Conservation (phyloP, 257 asterid genomes). For the Apocynum venetum region DNA sequence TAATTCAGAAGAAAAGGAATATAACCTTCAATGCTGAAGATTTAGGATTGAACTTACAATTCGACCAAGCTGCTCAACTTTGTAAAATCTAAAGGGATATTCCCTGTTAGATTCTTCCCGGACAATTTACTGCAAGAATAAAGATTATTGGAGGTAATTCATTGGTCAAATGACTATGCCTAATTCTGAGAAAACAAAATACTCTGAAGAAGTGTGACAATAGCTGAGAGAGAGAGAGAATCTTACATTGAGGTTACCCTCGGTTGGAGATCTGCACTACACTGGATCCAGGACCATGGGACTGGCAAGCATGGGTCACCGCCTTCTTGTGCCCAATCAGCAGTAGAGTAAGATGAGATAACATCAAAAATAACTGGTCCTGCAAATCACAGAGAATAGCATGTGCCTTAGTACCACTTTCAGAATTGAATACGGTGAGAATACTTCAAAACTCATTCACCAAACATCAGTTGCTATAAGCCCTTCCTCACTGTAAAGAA, state of each 20-base stretch:
- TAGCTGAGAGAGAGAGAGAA: neutral
- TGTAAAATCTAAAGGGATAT: conserved; percentile 55
- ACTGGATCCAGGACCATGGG: conserved; percentile 92
- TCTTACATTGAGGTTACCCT: conserved; percentile 67
- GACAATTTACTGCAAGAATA: conserved; percentile 64
- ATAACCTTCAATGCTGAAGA: neutral
- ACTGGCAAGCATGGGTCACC: conserved; percentile 97
- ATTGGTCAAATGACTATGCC: neutral
- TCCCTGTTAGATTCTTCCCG: conserved; percentile 60
- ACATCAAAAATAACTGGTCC: conserved; percentile 60
- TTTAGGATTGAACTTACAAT: conserved; percentile 49
- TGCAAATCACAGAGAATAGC: conserved; percentile 34
- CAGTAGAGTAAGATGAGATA: conserved; percentile 38
- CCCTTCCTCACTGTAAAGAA: conserved; percentile 2
- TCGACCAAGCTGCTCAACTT: conserved; percentile 58
- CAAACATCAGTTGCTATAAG: neutral
- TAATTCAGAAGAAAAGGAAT: conserved; percentile 4
- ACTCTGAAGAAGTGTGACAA: neutral
- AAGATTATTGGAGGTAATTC: neutral
- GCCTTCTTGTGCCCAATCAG: conserved; percentile 85
- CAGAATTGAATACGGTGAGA: neutral
- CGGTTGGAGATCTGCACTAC: conserved; percentile 75
- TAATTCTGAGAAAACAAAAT: neutral
- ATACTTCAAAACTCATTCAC: neutral
- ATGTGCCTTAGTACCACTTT: conserved; percentile 1